A percentile compares a stretch with the other conserved stretches of the same genome.
These are phyloP conservation scores for Xylariales sp. DNA, from an alignment of 2,329 filamentous ascomycete species.

Conservation along the genomic window DNA sequence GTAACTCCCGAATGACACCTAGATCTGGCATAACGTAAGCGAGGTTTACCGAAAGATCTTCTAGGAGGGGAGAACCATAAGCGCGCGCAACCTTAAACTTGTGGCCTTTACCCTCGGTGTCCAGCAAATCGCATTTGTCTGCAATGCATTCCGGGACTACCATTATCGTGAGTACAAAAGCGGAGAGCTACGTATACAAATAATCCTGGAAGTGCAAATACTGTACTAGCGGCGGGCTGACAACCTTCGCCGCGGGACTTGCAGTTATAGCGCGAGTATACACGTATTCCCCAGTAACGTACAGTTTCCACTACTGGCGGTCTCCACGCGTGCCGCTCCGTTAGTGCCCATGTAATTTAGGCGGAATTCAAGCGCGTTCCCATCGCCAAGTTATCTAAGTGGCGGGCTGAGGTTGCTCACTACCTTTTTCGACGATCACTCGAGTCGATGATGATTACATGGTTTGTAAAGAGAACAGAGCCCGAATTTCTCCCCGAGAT, in stretches of 20 bases:
- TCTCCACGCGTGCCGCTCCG: slow-evolving; percentile 36
- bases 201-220: background rate
- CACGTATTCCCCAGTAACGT: slow-evolving; percentile 10
- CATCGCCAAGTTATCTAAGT: slow-evolving; percentile 14
- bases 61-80: no score
- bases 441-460: slow-evolving; percentile 16
- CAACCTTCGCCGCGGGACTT: slow-evolving; percentile 2
- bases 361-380: slow-evolving; percentile 22
- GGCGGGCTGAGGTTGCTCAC: slow-evolving; percentile 28
- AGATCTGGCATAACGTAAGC: background rate
- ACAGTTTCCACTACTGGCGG: background rate
- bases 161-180: background rate
- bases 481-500: no score
- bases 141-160: no score
- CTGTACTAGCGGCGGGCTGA: slow-evolving; percentile 4
- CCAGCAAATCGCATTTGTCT: background rate
- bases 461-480: slow-evolving; percentile 6
- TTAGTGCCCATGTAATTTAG: slow-evolving; percentile 14
- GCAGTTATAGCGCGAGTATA: background rate
- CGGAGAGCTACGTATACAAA: background rate
- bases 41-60: slow-evolving; percentile 13
- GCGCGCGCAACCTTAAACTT: background rate
- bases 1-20: slow-evolving; percentile 8
- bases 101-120: background rate
- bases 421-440: slow-evolving; percentile 12